Conservation (phyloP, 2,329 filamentous ascomycete species). For the Cryphonectria radicalis region DNA sequence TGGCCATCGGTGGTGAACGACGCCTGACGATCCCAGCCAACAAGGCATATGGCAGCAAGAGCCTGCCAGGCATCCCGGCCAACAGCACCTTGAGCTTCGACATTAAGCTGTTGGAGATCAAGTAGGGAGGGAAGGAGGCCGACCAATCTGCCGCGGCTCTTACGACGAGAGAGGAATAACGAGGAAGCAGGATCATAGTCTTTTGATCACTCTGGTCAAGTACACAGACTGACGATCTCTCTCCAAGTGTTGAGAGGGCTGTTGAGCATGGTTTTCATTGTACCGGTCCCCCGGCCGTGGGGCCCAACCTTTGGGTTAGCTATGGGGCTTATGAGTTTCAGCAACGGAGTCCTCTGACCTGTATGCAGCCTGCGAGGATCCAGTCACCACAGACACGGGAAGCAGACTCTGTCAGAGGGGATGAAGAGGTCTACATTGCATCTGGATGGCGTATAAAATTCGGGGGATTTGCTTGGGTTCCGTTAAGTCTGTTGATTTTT, state of each 20-base stretch:
- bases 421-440: constrained; percentile 59
- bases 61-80: constrained; percentile 80
- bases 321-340: constrained; percentile 31
- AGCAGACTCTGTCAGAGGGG: constrained; percentile 47
- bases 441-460: constrained; percentile 50
- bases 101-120: constrained; percentile 82
- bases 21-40: constrained; percentile 86
- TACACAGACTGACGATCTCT: neutral
- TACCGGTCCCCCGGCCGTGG: constrained; percentile 5
- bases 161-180: neutral
- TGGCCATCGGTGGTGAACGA: constrained; percentile 92
- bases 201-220: neutral
- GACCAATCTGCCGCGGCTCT: constrained; percentile 26
- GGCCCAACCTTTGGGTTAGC: constrained; percentile 22
- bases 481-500: constrained; percentile 31
- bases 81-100: constrained; percentile 95
- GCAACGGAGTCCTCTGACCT: constrained; percentile 54
- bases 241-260: too few species aligned
- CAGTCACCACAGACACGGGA: constrained; percentile 40
- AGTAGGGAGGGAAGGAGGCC: constrained; percentile 61
- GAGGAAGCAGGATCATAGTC: neutral
- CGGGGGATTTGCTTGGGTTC: constrained; percentile 34
- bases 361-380: constrained; percentile 48
- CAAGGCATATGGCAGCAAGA: constrained; percentile 87
- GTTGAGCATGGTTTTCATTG: neutral